Conservation (phyloP, 192 early-diverging fungal genomes). For the Entomortierella beljakovae region DNA sequence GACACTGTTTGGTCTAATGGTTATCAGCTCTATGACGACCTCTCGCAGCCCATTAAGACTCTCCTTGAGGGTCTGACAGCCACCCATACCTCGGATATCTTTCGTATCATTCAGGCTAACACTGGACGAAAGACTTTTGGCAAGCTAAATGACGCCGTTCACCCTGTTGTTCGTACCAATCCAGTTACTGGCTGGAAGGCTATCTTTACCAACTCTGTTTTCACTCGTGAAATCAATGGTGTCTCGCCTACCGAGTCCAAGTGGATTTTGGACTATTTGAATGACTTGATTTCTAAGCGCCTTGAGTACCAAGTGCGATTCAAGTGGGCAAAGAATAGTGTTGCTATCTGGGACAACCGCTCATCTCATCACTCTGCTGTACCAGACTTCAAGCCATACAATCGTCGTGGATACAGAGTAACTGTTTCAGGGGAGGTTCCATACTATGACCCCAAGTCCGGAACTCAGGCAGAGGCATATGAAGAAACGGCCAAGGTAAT, state of each 20-base stretch:
- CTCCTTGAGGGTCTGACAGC: slow-evolving; percentile 70
- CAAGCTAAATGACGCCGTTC: slow-evolving; percentile 38
- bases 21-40: slow-evolving; percentile 55
- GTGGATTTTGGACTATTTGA: slow-evolving; percentile 66
- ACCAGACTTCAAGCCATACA: slow-evolving; percentile 46
- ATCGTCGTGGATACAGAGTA: slow-evolving; percentile 33
- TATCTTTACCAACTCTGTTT: slow-evolving; percentile 72
- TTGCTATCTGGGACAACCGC: slow-evolving; percentile 79
- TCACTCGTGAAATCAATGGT: slow-evolving; percentile 68
- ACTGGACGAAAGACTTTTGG: slow-evolving; percentile 55
- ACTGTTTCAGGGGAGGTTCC: slow-evolving; percentile 50
- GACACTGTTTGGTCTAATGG: slow-evolving; percentile 59
- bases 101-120: slow-evolving; percentile 35
- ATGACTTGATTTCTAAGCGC: slow-evolving; percentile 61
- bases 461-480: slow-evolving; percentile 47
- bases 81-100: slow-evolving; percentile 59
- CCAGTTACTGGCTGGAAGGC: slow-evolving; percentile 78
- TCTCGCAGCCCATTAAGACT: slow-evolving; percentile 65
- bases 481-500: slow-evolving; percentile 34
- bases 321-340: slow-evolving; percentile 67
- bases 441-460: slow-evolving; percentile 27
- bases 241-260: slow-evolving; percentile 66
- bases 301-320: slow-evolving; percentile 69
- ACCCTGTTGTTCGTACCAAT: slow-evolving; percentile 71
- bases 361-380: slow-evolving; percentile 63